Base-by-base conservation (phyloP, 371 early-diverging fungal genomes). In the Apophysomyces elegans region DNA sequence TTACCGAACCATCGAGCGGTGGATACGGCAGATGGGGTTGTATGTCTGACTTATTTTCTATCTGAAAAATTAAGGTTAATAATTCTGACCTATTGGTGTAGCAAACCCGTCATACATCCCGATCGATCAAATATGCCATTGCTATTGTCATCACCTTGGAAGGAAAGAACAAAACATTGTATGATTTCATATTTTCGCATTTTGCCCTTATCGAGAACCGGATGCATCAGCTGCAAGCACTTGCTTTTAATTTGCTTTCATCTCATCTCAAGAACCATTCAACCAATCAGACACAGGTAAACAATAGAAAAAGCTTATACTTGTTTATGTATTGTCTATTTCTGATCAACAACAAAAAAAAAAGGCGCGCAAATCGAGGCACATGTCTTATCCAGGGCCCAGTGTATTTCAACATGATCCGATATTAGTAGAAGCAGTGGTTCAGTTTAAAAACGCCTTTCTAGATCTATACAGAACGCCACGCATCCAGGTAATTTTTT, bases 121-220 rank as follows among this genome's bases (percentile, higher is more conserved):
- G 83, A 38, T 78, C 86, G 41, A 83, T 83, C 38, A 86, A 84
- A 61, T 89, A 83, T 68, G 85, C 89, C 0, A 70, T 89, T 21
- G 87, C 88, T 7, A 72, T 89, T 8, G 76, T 89, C 39, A 84
- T 89, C 39, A 85, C 81, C 7, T 62, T 87, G 45, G 68, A 84
- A 71, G 75, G 78, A 18, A 77, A 81, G 57, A 84, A 85, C 63
- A 73, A 75, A 47, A 70, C 75, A 4, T 63, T 87, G 12, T 79
- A 84, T 38, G 88, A 87, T 62, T 87, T 87, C 58, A 73, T 89
- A 35, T 89, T 87, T 66, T 86, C 89, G 4, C 89, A 89, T 66
- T 89, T 86, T 68, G 83, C 87, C 7, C 68, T 89, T 21, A 78
- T 89, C 61, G 89, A 89, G 64, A 83, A 80, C 59, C 80, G 81